Percentiles rank a stretch among this genome's conserved stretches.
Evolutionary conservation across 2,329 filamentous ascomycete species (phyloP).

Genomic region (Colletotrichum plurivorum): DNA sequence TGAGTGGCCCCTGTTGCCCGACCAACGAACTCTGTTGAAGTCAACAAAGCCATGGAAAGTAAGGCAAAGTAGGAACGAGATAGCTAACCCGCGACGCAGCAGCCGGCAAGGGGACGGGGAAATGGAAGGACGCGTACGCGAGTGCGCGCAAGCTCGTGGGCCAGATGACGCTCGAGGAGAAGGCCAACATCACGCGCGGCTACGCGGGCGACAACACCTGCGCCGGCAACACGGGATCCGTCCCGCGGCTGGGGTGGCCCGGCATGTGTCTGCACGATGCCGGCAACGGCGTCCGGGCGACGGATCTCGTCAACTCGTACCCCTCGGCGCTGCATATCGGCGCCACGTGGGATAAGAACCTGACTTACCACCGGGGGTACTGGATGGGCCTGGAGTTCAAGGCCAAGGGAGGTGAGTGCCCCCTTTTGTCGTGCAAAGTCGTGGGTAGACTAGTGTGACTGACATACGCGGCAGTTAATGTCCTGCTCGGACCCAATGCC

Average conservation of each 20-base stretch:
- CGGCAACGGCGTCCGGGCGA: conserved; percentile 62
- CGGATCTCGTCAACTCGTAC: conserved; percentile 63
- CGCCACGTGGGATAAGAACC: conserved; percentile 70
- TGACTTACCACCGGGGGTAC: conserved; percentile 54
- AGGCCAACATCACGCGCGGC: conserved; percentile 61
- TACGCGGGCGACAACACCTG: conserved; percentile 59
- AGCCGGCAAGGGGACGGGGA: conserved; percentile 1
- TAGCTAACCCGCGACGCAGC: conserved; percentile 10
- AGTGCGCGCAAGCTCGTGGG: conserved; percentile 70
- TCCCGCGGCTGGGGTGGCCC: conserved; percentile 61
- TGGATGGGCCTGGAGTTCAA: conserved; percentile 52
- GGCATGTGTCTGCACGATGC: conserved; percentile 66
- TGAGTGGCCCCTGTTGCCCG: conserved; percentile 15
- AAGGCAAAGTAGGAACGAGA: no score
- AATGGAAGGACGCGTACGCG: conserved; percentile 72
- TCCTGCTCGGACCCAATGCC: conserved; percentile 52
- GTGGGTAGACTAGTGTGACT: not conserved
- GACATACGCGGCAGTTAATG: conserved; percentile 43
- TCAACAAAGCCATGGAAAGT: conserved; percentile 4
- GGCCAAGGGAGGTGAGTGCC: conserved; percentile 51
- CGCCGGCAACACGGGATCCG: conserved; percentile 61
- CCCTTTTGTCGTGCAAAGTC: no score
- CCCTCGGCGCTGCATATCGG: conserved; percentile 63
- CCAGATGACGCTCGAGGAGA: conserved; percentile 77
- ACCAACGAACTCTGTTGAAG: not conserved